These are phyloP conservation scores for Pythium brachiatum DNA, from an alignment of 352 stramenopile species.

Conservation along the genomic window DNA sequence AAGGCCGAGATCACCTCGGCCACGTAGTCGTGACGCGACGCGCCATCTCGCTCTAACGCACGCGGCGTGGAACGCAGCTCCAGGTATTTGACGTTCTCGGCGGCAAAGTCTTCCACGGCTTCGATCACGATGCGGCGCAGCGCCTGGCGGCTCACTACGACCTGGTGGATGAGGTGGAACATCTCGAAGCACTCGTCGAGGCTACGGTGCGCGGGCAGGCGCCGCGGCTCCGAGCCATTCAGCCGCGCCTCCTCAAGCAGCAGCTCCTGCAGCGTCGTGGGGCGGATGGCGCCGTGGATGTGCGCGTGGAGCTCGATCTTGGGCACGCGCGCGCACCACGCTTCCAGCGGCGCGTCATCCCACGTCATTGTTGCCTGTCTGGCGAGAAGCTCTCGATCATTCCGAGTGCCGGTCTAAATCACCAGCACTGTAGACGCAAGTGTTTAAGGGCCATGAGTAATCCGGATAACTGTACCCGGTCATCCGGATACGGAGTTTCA, in stretches of 20 bases:
- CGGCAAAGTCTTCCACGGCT: conserved; percentile 80
- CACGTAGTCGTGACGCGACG: conserved; percentile 64
- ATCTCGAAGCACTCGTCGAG: conserved; percentile 88
- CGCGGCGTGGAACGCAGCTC: conserved; percentile 84
- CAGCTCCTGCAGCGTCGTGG: conserved; percentile 64
- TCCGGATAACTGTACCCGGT: not conserved
- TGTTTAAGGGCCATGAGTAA: not conserved
- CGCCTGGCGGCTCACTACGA: conserved; percentile 63
- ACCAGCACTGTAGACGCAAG: not conserved
- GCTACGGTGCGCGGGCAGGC: conserved; percentile 47
- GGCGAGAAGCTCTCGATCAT: not conserved
- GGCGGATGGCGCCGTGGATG: conserved; percentile 82
- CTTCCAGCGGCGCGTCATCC: conserved; percentile 27
- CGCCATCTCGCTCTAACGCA: conserved; percentile 48
- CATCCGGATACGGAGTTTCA: conserved; percentile 14
- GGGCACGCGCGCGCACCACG: conserved; percentile 56
- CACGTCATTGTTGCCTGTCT: conserved; percentile 13
- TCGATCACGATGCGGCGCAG: conserved; percentile 72
- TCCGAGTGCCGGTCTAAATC: not conserved
- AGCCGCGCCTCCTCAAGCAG: conserved; percentile 41
- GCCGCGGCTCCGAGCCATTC: conserved; percentile 27
- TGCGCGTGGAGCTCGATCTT: conserved; percentile 89
- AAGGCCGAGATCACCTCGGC: conserved; percentile 64
- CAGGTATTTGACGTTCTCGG: conserved; percentile 79
- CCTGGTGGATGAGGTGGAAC: conserved; percentile 83